Conservation (phyloP, 306 rosid species). For the Dicorynia guianensis region DNA sequence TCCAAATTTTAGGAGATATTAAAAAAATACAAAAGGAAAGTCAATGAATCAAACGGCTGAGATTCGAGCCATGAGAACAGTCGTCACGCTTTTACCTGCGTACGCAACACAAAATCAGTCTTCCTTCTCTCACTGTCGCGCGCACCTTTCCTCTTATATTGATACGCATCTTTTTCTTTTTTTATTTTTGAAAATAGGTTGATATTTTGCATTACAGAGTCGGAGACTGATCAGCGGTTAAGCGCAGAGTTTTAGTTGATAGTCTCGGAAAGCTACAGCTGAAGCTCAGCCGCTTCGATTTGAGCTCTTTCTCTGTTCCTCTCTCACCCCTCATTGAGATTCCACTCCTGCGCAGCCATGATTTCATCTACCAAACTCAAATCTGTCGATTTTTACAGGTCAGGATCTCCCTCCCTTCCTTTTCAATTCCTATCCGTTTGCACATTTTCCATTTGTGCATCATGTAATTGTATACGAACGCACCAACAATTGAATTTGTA, state of each 20-base stretch:
- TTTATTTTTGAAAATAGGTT: too few relatives aligned
- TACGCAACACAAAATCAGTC: background rate
- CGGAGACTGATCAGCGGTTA: too few relatives aligned
- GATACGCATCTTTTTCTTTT: too few relatives aligned
- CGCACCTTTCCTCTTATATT: too few relatives aligned
- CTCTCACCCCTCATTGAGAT: constrained; percentile 9
- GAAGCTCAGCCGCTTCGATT: constrained; percentile 26
- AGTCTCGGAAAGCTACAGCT: background rate
- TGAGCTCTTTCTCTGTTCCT: constrained; percentile 37
- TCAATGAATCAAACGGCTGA: background rate
- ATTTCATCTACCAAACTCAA: constrained; percentile 82
- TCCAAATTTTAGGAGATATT: too few relatives aligned
- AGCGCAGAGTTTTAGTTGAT: constrained; percentile 1
- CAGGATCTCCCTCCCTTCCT: constrained; percentile 45
- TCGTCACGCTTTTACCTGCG: background rate
- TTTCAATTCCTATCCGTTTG: background rate
- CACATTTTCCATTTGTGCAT: constrained; percentile 34
- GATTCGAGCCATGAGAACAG: background rate
- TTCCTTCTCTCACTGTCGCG: too few relatives aligned
- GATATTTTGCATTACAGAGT: too few relatives aligned
- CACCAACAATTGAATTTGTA: background rate
- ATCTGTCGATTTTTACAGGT: constrained; percentile 98
- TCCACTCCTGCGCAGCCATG: constrained; percentile 58
- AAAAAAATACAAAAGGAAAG: too few relatives aligned
- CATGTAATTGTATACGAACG: constrained; percentile 2